Evolutionary conservation across 352 stramenopile species (phyloP).

Genomic region (Phytophthora meadii): DNA sequence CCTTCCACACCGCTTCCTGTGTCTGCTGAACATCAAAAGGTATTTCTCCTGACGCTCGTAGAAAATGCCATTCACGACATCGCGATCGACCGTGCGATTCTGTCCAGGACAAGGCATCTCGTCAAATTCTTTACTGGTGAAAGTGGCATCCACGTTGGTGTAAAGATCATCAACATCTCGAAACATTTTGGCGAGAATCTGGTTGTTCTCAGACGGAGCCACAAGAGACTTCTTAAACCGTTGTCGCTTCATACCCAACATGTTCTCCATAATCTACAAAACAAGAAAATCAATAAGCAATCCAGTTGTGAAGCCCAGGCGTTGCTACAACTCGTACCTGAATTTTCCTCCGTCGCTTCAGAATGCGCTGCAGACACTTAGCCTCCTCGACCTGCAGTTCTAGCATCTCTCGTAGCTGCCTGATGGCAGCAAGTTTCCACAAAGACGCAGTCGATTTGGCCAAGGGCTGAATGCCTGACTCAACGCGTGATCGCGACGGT

Average conservation of each 20-base stretch:
- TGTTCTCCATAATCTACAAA: slow-evolving; percentile 21
- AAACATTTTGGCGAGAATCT: slow-evolving; percentile 29
- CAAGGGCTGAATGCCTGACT: neutral
- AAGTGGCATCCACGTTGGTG: slow-evolving; percentile 12
- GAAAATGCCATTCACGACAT: slow-evolving; percentile 19
- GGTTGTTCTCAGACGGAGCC: no score
- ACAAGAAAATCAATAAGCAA: no score
- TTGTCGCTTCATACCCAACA: slow-evolving; percentile 19
- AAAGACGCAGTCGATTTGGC: neutral
- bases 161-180: slow-evolving; percentile 21
- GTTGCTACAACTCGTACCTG: no score
- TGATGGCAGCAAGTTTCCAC: slow-evolving; percentile 29
- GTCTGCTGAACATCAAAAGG: slow-evolving; percentile 20
- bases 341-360: slow-evolving; percentile 36
- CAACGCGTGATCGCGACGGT: neutral
- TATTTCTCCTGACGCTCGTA: slow-evolving; percentile 27
- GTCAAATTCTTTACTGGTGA: slow-evolving; percentile 5
- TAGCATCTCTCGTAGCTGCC: slow-evolving; percentile 35
- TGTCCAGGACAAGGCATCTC: slow-evolving; percentile 25
- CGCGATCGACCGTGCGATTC: slow-evolving; percentile 14
- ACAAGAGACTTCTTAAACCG: no score
- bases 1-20: neutral
- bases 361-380: slow-evolving; percentile 38
- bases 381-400: slow-evolving; percentile 32
- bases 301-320: no score